Base-by-base conservation (phyloP, 2,329 filamentous ascomycete genomes). In the Didymella pomorum region DNA sequence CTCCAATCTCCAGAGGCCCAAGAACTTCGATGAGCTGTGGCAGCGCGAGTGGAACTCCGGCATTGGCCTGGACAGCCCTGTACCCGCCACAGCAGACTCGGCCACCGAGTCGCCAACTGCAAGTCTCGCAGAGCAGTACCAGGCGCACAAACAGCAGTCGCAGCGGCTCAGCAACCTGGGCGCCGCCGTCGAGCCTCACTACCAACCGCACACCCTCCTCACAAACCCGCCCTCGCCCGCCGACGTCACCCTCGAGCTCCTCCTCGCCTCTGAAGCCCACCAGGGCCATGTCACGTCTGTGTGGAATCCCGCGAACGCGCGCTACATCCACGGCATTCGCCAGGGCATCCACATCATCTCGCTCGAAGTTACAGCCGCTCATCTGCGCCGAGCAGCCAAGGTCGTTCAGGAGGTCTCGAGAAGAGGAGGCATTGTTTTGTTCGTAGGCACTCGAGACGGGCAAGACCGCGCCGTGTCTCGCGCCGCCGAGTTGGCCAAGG, bases 271-370 rank as follows among this genome's bases (percentile, higher is more conserved):
- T 7, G 73, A 77, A 62, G 75, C 76, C 56, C 76, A 78, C 60
- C 87, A 98, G 77, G 95, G 95, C 63, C 95, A 99, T 80, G 86
- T 91, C 71, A 94, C 90, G 0, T 91, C 91, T 61, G 84, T 93
- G 48, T 99, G 95, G 95, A 96, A 99, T 79, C 93, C 95, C 11
- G 89, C 87, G 51, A 99, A 98, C 80, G 89, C 93, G 64, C 87
- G 91, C 66, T 98, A 98, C 80, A 98, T 99, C 75, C 93, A 91
- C 76, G 95, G 95, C 69, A 86, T 96, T 61, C 86, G 95, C 43
- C 86, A 95, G 67, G 92, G 90, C 16, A 89, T 96, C 61, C 94
- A 97, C 79, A 93, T 99, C 75, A 97, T 99, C 77, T 90, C 89
- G 10, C 87, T 98, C 3, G 95, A 99, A 75, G 85, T 87, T 60